Conservation (phyloP, 1,139 yeast species). For the Protomyces inundatus region DNA sequence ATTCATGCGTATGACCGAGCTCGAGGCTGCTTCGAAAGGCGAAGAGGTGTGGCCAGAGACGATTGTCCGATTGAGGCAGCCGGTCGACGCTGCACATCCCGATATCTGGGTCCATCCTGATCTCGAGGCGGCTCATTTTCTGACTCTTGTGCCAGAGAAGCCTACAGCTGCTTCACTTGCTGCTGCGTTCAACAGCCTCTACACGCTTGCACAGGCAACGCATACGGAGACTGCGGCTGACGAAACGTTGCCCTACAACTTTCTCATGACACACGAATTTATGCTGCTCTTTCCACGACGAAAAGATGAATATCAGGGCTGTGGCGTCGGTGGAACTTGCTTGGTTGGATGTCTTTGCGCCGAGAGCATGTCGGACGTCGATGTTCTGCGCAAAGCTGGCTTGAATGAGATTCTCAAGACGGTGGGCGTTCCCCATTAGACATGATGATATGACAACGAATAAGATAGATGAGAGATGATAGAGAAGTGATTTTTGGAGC, state of each 20-base stretch:
- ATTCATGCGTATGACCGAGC: slow-evolving; percentile 6
- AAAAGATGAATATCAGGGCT: slow-evolving; percentile 12
- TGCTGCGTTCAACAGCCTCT: not conserved
- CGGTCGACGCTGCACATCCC: not conserved
- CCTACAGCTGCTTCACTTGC: not conserved
- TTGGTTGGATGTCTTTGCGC: slow-evolving; percentile 6
- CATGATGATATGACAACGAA: too few species aligned
- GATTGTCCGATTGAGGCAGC: not conserved
- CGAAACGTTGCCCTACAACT: slow-evolving; percentile 14
- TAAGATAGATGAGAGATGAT: too few species aligned
- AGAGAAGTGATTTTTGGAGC: too few species aligned
- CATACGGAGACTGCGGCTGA: not conserved
- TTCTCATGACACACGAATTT: slow-evolving; percentile 14
- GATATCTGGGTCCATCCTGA: not conserved
- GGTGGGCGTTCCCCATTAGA: not conserved
- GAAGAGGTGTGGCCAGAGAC: not conserved
- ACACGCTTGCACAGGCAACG: slow-evolving; percentile 2
- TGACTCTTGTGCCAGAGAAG: not conserved
- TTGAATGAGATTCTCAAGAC: not conserved
- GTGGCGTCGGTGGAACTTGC: slow-evolving; percentile 22
- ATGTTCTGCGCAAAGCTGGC: not conserved
- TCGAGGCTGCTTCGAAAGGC: not conserved
- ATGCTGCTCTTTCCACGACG: slow-evolving; percentile 21
- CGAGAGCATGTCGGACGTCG: not conserved
- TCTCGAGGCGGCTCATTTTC: not conserved